Conservation (phyloP, 495 filamentous ascomycete genomes). For the Penicillium malachiteum region DNA sequence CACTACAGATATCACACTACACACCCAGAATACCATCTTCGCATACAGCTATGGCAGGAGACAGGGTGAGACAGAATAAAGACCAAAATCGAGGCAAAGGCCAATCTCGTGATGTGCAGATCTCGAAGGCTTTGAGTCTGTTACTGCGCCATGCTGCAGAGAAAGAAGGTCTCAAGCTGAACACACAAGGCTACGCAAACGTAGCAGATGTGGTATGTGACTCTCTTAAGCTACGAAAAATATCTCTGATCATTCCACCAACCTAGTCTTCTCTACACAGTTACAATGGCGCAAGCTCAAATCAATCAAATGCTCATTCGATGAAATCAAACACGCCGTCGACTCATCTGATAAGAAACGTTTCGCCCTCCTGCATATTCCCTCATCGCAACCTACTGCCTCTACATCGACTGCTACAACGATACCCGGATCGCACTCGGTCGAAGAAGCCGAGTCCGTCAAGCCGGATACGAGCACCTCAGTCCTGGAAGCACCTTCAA, state of each 20-base stretch:
- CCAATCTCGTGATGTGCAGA: constrained; percentile 54
- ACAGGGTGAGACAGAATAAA: constrained; percentile 10
- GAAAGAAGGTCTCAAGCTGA: constrained; percentile 72
- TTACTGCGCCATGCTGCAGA: constrained; percentile 82
- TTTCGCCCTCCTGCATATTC: constrained; percentile 61
- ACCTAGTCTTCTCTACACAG: constrained; percentile 32
- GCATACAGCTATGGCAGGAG: not conserved
- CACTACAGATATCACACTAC: not conserved
- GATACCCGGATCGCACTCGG: constrained; percentile 11
- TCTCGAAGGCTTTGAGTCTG: constrained; percentile 79
- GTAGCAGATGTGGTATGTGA: constrained; percentile 71
- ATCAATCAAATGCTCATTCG: constrained; percentile 66
- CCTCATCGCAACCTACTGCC: constrained; percentile 26
- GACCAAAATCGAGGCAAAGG: constrained; percentile 11
- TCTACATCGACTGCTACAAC: constrained; percentile 17
- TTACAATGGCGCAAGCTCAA: constrained; percentile 69
- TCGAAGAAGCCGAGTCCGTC: constrained; percentile 2
- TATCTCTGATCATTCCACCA: not conserved
- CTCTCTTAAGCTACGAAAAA: not conserved
- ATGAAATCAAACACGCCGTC: constrained; percentile 72
- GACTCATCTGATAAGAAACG: constrained; percentile 83
- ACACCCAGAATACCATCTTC: not conserved
- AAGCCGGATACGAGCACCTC: constrained; percentile 1
- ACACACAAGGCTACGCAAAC: constrained; percentile 75
- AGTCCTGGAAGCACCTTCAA: constrained; percentile 12